phyloP scores from a whole-genome alignment of 352 stramenopile genomes.

The Phytophthora ramorum region DNA sequence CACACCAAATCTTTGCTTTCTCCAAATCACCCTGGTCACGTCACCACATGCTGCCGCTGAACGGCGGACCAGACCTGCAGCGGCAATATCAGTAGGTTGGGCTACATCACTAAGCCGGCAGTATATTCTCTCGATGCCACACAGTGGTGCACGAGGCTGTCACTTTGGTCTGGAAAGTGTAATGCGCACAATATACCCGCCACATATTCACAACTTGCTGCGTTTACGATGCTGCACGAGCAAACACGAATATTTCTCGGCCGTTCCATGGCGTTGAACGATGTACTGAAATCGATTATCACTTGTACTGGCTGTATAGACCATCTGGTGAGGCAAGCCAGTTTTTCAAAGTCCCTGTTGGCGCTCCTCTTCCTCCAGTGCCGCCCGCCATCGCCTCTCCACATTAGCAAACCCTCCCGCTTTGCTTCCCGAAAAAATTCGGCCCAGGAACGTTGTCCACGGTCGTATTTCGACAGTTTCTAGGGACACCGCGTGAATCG shows the following conservation, averaged over 20 bases:
- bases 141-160: too few species aligned
- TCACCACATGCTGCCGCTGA: slow-evolving; percentile 2
- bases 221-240: too few species aligned
- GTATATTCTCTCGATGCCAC: too few species aligned
- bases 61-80: slow-evolving; percentile 12
- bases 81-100: neutral
- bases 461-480: slow-evolving; percentile 17
- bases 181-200: too few species aligned
- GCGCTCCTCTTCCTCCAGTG: slow-evolving; percentile 12
- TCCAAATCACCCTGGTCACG: neutral
- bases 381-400: slow-evolving; percentile 15
- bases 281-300: neutral
- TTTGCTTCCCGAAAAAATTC: slow-evolving; percentile 22
- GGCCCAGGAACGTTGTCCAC: slow-evolving; percentile 2
- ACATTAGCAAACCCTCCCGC: slow-evolving; percentile 21
- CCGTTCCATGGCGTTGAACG: too few species aligned
- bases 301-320: neutral
- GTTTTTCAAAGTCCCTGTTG: slow-evolving; percentile 26
- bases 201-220: too few species aligned
- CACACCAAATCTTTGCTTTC: slow-evolving; percentile 3
- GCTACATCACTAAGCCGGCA: neutral
- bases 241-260: too few species aligned
- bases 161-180: too few species aligned
- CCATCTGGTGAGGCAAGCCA: slow-evolving; percentile 21
- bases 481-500: slow-evolving; percentile 5